A percentile compares a stretch with the other conserved stretches of the same genome.
These are phyloP conservation scores for Pisolithus marmoratus DNA, from an alignment of 768 basidiomycete genomes.

Conservation along the genomic window DNA sequence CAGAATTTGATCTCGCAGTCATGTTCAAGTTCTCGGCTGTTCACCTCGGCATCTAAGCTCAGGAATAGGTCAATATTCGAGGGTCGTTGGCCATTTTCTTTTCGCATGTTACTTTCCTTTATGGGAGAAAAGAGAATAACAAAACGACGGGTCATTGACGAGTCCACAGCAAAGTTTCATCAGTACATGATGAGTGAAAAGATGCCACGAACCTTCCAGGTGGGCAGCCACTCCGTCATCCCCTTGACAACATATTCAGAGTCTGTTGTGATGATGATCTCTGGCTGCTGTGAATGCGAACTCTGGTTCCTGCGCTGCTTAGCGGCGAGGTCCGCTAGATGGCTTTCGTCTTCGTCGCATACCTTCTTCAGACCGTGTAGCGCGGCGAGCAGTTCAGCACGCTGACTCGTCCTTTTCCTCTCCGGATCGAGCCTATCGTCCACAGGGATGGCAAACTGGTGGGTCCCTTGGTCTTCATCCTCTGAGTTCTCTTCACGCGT, in stretches of 20 bases:
- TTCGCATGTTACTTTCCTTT: constrained; percentile 18
- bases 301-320: no score
- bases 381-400: constrained; percentile 27
- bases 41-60: constrained; percentile 16
- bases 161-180: no score
- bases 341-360: not conserved
- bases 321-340: no score
- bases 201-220: constrained; percentile 27
- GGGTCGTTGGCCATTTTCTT: constrained; percentile 9
- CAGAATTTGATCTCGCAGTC: constrained; percentile 15
- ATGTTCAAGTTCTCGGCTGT: constrained; percentile 11
- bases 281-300: not conserved
- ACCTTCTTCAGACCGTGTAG: constrained; percentile 13
- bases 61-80: constrained; percentile 25
- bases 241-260: constrained; percentile 33
- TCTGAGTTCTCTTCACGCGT: no score
- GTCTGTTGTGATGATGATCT: constrained; percentile 20
- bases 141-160: not conserved
- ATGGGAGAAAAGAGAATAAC: no score
- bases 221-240: constrained; percentile 28
- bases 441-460: constrained; percentile 16
- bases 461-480: not conserved
- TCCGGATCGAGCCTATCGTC: constrained; percentile 16
- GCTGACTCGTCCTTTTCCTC: constrained; percentile 24
- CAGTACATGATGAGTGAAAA: no score